phyloP scores from a whole-genome alignment of 202 grass and related monocot genomes.

The Bolboschoenoplectus hybrid region DNA sequence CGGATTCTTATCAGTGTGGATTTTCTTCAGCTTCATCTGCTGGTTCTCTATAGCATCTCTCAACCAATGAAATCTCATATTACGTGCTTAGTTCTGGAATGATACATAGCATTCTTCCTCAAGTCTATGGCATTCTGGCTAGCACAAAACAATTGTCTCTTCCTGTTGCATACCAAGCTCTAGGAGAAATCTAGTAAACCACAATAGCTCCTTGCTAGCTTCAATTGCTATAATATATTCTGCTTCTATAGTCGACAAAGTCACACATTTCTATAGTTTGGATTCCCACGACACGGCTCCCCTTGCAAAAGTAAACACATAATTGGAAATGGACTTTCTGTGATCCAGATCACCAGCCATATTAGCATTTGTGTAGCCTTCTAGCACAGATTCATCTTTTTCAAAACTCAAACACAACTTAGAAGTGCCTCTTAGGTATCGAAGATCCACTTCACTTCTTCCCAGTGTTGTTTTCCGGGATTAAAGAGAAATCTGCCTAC shows the following conservation, averaged over 20 bases:
- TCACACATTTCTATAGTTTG: not conserved
- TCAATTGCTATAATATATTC: not conserved
- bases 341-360: slow-evolving; percentile 18
- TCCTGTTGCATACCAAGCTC: not conserved
- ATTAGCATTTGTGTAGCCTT: slow-evolving; percentile 25
- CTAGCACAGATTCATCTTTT: not conserved
- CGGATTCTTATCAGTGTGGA: too few relatives aligned
- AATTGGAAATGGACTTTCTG: not conserved
- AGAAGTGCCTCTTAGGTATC: slow-evolving; percentile 17
- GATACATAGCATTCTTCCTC: too few relatives aligned
- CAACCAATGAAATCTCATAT: too few relatives aligned
- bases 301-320: slow-evolving; percentile 21
- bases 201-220: not conserved
- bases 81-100: too few relatives aligned
- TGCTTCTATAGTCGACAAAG: not conserved
- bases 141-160: too few relatives aligned
- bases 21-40: too few relatives aligned
- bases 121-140: too few relatives aligned
- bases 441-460: not conserved
- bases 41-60: too few relatives aligned
- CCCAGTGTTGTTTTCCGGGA: not conserved
- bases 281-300: not conserved
- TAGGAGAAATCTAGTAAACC: not conserved
- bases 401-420: slow-evolving; percentile 28
- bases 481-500: slow-evolving; percentile 32